Evolutionary conservation across 495 filamentous ascomycete genomes (phyloP), one percentile per base, ranked within the genome.

Genomic region (Choiromyces venosus): DNA sequence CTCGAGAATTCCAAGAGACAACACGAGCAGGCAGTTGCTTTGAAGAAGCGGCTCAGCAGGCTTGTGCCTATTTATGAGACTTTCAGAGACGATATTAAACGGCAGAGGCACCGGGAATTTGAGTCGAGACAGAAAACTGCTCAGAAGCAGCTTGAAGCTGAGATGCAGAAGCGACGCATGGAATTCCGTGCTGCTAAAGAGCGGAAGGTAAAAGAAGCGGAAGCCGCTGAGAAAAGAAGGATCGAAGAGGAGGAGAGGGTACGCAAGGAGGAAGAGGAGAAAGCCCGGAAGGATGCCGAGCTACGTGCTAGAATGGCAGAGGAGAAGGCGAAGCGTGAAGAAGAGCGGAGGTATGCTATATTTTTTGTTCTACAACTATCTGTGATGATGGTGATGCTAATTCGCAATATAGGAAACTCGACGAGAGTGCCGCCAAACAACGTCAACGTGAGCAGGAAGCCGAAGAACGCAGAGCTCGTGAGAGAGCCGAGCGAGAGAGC

Each of bases 61-160:
- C 88, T 99, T 67, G 89, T 98, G 71, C 87, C 88, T 9, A 82
- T 84, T 40, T 99, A 97, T 84, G 92, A 92, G 82, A 86, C 82
- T 36, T 98, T 97, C 88, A 87, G 90, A 76, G 85, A 90, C 73
- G 87, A 91, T 40, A 86, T 97, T 37, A 90, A 90, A 68, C 90
- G 93, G 81, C 90, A 93, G 81, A 91, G 95, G 76, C 92, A 92
- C 80, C 92, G 97, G 77, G 92, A 98, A 83, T 98, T 98, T 80
- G 96, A 98, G 87, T 93, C 91, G 85, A 89, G 94, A 67, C 90
- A 92, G 81, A 92, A 90, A 83, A 89, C 91, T 78, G 95, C 95
- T 39, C 92, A 97, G 85, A 88, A 89, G 68, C 94, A 98, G 78
- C 87, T 96, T 68, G 89, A 97, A 85, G 89, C 89, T 83, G 92